Percentiles rank a stretch among this genome's conserved stretches.
Conservation (phyloP, 768 basidiomycete species). For the Crepidotus variabilis region DNA sequence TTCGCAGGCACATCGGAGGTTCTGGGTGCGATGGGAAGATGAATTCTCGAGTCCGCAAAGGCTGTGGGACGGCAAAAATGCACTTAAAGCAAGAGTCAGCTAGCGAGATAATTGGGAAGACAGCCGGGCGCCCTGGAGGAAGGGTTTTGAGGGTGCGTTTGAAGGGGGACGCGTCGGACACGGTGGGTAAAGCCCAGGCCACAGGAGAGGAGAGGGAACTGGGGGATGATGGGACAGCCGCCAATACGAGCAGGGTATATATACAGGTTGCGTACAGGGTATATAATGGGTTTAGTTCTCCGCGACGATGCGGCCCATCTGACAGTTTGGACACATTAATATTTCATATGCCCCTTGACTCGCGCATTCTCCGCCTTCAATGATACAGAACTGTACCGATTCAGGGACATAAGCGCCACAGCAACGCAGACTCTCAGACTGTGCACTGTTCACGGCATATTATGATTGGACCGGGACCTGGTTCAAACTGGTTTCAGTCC, state of each 20-base stretch:
- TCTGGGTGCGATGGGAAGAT: background rate
- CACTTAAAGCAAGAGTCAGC: background rate
- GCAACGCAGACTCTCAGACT: background rate
- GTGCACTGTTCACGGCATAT: background rate
- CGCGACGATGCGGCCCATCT: background rate
- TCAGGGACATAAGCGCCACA: background rate
- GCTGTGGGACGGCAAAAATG: background rate
- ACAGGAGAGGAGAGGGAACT: background rate
- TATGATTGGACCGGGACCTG: background rate
- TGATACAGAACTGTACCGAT: background rate
- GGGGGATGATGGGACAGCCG: background rate
- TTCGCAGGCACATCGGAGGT: slow-evolving; percentile 4
- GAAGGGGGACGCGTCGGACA: background rate
- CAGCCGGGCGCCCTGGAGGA: background rate
- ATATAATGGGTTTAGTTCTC: background rate
- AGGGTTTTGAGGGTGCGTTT: background rate
- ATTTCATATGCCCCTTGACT: background rate
- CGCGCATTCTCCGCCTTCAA: background rate
- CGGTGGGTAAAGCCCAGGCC: background rate
- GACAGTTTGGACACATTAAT: background rate
- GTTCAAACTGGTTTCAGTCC: background rate
- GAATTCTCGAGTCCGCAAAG: background rate
- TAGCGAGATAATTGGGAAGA: background rate
- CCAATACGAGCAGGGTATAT: background rate
- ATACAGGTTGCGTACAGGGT: background rate